These are phyloP conservation scores for Aspergillus nidulans DNA, from an alignment of 495 filamentous ascomycete genomes.

Conservation along the genomic window DNA sequence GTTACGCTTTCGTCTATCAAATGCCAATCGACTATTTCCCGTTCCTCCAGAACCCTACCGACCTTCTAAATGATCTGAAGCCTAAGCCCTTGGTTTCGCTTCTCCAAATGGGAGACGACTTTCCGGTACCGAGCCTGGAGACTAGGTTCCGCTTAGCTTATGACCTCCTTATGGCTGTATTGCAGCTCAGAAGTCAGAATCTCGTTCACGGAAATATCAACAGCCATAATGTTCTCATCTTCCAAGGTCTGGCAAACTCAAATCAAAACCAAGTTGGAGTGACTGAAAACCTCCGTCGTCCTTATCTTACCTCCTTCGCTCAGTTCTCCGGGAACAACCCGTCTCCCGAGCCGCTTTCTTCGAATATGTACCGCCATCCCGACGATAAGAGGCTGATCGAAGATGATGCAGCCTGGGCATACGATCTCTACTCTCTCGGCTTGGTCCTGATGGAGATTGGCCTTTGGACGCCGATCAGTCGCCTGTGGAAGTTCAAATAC, in stretches of 20 bases:
- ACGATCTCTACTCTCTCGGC: constrained; percentile 82
- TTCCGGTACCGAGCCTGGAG: constrained; percentile 57
- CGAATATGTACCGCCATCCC: constrained; percentile 72
- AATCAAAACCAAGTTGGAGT: constrained; percentile 38
- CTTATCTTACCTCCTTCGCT: constrained; percentile 76
- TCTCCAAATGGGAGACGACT: constrained; percentile 43
- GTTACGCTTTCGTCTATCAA: constrained; percentile 79
- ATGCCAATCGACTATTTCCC: constrained; percentile 60
- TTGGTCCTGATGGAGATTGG: constrained; percentile 83
- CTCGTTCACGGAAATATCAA: constrained; percentile 78
- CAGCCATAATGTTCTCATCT: constrained; percentile 76
- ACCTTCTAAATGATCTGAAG: constrained; percentile 36
- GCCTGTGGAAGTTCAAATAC: constrained; percentile 64
- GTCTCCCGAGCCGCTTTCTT: constrained; percentile 44
- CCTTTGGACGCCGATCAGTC: constrained; percentile 75
- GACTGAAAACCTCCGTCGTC: constrained; percentile 60
- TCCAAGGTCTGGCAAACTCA: constrained; percentile 46
- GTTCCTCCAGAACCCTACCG: constrained; percentile 41
- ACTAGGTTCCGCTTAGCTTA: constrained; percentile 81
- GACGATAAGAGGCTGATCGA: constrained; percentile 60
- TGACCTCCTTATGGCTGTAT: constrained; percentile 69
- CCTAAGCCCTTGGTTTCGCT: constrained; percentile 47
- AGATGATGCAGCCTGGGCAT: constrained; percentile 51
- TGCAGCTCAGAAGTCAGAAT: constrained; percentile 70
- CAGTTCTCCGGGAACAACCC: constrained; percentile 68